Evolutionary conservation across 805 yeast genomes (phyloP), one percentile per base, ranked within the genome.

Genomic region (Komagataella mondaviorum): DNA sequence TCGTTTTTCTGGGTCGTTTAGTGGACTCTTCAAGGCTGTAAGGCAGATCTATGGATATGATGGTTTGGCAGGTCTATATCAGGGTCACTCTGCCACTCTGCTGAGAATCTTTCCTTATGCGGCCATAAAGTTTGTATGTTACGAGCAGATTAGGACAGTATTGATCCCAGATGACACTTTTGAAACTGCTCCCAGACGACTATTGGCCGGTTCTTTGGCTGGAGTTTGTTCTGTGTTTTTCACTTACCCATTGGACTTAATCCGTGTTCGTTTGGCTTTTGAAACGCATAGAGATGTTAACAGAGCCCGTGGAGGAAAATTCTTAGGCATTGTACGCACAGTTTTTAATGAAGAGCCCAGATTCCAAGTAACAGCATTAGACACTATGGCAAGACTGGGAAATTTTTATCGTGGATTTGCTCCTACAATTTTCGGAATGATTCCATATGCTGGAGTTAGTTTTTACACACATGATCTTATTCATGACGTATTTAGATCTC

Each of bases 401-500:
- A 91, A 90, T 68, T 93, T 90, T 65, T 93, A 91, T 68, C 75
- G 97, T 53, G 99, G 99, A 2, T 93, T 91, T 66, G 78, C 85
- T 6, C 96, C 99, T 17, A 93, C 99, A 0, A 82, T 93, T 47
- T 60, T 90, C 45, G 99, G 99, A 8, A 90, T 93, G 95, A 74
- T 93, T 20, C 99, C 99, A 1, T 93, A 93, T 63, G 99, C 99
- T 1, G 99, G 99, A 8, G 97, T 91, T 3, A 87, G 96, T 3
- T 93, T 93, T 61, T 86, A 89, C 68, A 86, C 96, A 3, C 98
- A 93, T 66, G 99, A 93, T 68, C 64, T 81, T 52, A 72, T 90
- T 53, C 98, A 91, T 66, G 99, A 93, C 67, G 60, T 90, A 1
- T 79, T 93, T 61, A 72, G 96, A 55, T 72, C 84, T n/a, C 71